Evolutionary conservation across 2,329 filamentous ascomycete genomes (phyloP).

Genomic region (Cordyceps cicadae): DNA sequence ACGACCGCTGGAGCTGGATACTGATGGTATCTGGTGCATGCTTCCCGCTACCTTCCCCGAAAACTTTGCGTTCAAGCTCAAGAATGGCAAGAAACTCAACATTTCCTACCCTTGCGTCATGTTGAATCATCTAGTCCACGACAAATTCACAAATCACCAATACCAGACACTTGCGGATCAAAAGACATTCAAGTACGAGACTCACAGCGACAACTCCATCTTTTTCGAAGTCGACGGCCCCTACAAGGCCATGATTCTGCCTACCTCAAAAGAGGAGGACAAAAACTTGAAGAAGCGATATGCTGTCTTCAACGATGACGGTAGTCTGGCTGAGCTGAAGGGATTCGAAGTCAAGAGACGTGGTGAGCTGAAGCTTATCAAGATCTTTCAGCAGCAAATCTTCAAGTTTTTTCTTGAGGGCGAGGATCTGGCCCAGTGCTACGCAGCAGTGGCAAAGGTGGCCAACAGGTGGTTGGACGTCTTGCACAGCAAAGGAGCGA

Average conservation of each 20-base stretch:
- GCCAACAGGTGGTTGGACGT: constrained; percentile 97
- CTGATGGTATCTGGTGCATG: constrained; percentile 99
- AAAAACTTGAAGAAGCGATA: constrained; percentile 99
- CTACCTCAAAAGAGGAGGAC: constrained; percentile 96
- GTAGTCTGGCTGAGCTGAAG: constrained; percentile 88
- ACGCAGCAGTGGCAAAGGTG: constrained; percentile 83
- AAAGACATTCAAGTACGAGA: constrained; percentile 80
- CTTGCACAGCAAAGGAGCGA: constrained; percentile 76
- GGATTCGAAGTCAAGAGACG: constrained; percentile 96
- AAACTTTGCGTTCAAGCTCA: constrained; percentile 89
- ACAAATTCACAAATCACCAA: constrained; percentile 90
- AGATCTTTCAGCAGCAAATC: constrained; percentile 98
- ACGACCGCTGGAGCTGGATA: constrained; percentile 87
- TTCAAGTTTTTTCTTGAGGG: constrained; percentile 99
- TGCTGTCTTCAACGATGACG: constrained; percentile 97
- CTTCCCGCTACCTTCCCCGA: constrained; percentile 92
- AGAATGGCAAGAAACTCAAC: constrained; percentile 91
- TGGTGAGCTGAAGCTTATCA: constrained; percentile 98
- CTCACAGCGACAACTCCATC: constrained; percentile 96
- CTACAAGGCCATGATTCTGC: constrained; percentile 94
- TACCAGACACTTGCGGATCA: constrained; percentile 84
- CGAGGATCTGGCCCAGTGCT: constrained; percentile 77
- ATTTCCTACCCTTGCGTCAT: constrained; percentile 98
- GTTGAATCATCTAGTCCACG: constrained; percentile 96
- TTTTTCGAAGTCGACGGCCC: constrained; percentile 99